Base-by-base conservation (phyloP, 148 eudicot genomes). In the Silene conica region DNA sequence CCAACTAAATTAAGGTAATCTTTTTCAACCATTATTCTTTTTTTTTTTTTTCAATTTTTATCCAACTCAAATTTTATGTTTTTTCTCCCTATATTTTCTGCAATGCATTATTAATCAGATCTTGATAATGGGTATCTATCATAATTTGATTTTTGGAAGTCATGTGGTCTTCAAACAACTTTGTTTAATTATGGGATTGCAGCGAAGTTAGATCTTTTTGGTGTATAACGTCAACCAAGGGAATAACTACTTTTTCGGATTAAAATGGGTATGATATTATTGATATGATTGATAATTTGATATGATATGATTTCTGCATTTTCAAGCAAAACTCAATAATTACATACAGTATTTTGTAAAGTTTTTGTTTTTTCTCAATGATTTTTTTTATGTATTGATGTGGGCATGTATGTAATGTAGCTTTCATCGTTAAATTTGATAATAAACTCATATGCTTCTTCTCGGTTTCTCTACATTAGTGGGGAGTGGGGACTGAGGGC, bases 401-500 rank as follows among this genome's bases (percentile, higher is more conserved):
- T 61, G 64, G 31, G 64, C 4, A 7, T 38, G 43, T 7, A 38
- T 38, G 43, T 38, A 48, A 62, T 66, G 19, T 59, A 22, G 55
- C 34, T 68, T 31, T 70, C 64, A 43, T 63, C 34, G 46, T 56
- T 54, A 41, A 50, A 46, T 19, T 45, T 58, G 64, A 69, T 38
- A 67, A 68, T 65, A 38, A 45, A 22, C 59, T 52, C 15, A 50
- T 45, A 62, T 69, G 64, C 8, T 63, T 41, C 11, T 6, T 69
- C 9, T 52, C 52, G 2, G 25, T 62, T 50, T 63, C 19, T 8
- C 38, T 19, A 28, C 5, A 26, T 22, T 18, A 56, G 63, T 71
- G 75, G 71, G 80, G 70, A 56, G 63, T 71, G 75, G 71, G 80
- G 70, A 54, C 65, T 54, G 20, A 1, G 59, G 31, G 48, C 62